Percentiles rank a stretch among this genome's conserved stretches.
Evolutionary conservation across 2,329 filamentous ascomycete genomes (phyloP).

Genomic region (Cadophora malorum): DNA sequence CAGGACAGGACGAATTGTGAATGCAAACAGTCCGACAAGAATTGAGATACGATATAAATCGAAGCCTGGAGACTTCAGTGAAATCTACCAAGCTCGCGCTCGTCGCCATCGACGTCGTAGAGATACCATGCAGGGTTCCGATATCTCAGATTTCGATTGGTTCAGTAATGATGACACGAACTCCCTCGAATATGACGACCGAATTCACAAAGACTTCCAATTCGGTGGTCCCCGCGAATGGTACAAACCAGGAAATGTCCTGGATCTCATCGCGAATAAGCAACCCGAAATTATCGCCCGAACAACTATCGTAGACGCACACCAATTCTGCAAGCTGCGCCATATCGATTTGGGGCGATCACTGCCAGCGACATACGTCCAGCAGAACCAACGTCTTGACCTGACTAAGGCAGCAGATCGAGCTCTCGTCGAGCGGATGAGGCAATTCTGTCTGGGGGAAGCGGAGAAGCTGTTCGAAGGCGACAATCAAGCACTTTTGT

Average conservation of each 20-base stretch:
- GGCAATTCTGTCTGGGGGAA: conserved; percentile 11
- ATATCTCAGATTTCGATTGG: not conserved
- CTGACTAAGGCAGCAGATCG: not conserved
- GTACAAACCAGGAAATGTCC: conserved; percentile 12
- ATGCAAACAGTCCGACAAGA: not conserved
- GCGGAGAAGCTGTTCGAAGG: conserved; percentile 13
- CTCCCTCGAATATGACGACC: not conserved
- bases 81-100: not conserved
- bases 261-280: conserved; percentile 16
- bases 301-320: not conserved
- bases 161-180: not conserved
- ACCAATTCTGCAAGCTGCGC: conserved; percentile 1
- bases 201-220: not conserved
- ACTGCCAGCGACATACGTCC: not conserved
- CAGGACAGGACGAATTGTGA: not conserved
- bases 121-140: not conserved
- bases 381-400: conserved; percentile 18
- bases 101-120: not conserved
- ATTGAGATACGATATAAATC: conserved; percentile 17
- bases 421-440: conserved; percentile 21
- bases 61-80: not conserved
- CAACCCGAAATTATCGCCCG: conserved; percentile 2
- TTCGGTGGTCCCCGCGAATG: not conserved
- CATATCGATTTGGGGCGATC: not conserved
- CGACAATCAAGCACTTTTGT: conserved; percentile 10